These are phyloP conservation scores for Rhodotorula kratochvilovae DNA, from an alignment of 768 basidiomycete species.

Conservation along the genomic window DNA sequence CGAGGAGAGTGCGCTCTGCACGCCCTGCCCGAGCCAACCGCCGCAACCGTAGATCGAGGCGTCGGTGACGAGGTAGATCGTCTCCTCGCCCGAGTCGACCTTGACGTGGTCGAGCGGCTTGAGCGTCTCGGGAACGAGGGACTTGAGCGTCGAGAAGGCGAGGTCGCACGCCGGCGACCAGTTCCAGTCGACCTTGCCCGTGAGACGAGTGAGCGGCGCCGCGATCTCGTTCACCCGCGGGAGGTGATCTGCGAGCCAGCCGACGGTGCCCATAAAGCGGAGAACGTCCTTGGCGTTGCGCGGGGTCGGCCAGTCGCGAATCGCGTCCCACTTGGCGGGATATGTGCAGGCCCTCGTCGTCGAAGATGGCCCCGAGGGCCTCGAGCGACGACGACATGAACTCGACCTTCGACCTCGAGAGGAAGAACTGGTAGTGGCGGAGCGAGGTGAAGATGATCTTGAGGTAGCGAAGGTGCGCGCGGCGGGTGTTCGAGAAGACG, in stretches of 20 bases:
- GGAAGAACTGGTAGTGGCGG: conserved; percentile 44
- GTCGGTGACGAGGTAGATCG: conserved; percentile 14
- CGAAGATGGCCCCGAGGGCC: conserved; percentile 11
- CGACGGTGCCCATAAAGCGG: conserved; percentile 7
- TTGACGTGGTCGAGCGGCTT: not conserved
- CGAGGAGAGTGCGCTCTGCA: too few relatives aligned
- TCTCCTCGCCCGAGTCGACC: conserved; percentile 2
- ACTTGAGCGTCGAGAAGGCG: conserved; percentile 3
- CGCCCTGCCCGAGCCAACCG: conserved; percentile 15
- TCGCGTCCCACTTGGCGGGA: not conserved
- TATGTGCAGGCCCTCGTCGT: conserved; percentile 8
- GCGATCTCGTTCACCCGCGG: conserved; percentile 4
- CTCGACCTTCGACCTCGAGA: conserved; percentile 48
- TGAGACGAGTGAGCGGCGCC: conserved; percentile 4
- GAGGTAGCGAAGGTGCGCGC: conserved; percentile 49
- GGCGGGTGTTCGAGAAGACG: conserved; percentile 51
- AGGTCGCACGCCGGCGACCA: conserved; percentile 7
- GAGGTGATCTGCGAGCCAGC: conserved; percentile 25
- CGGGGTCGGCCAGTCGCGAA: conserved; percentile 14
- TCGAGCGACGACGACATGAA: conserved; percentile 38
- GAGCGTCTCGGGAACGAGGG: not conserved
- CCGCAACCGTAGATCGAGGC: conserved; percentile 12
- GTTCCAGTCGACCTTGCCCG: conserved; percentile 18
- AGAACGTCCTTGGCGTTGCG: conserved; percentile 12
- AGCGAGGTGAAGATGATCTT: conserved; percentile 45